These are phyloP conservation scores for thale cress (Arabidopsis thaliana) DNA, from an alignment of 345 rosid species.

Conservation along the genomic window DNA sequence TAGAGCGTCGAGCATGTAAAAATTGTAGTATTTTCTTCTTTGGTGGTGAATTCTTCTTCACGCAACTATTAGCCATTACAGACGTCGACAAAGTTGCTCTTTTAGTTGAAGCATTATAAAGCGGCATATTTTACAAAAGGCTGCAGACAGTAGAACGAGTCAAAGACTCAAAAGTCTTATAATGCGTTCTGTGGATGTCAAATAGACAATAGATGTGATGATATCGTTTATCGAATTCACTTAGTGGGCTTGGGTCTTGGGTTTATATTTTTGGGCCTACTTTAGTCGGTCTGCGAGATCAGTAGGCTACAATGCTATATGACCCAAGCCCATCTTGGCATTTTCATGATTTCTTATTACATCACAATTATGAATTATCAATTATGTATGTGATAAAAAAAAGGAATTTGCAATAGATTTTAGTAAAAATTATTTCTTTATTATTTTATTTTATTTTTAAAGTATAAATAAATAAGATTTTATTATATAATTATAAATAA, in stretches of 20 bases:
- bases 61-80: background rate
- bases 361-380: background rate
- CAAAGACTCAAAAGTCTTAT: background rate
- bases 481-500: background rate
- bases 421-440: background rate
- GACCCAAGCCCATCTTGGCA: slow-evolving; percentile 16
- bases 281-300: background rate
- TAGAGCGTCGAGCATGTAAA: background rate
- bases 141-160: background rate
- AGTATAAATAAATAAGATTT: no score
- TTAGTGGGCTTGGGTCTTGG: background rate
- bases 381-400: background rate
- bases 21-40: background rate
- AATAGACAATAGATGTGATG: background rate
- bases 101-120: background rate
- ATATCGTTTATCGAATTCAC: background rate
- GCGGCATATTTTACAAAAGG: background rate
- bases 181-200: background rate
- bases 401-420: background rate
- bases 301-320: background rate
- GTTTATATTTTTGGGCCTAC: slow-evolving; percentile 15
- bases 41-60: background rate
- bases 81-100: background rate
- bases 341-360: background rate
- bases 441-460: no score